Base-by-base conservation (phyloP, 495 filamentous ascomycete genomes). In the Aspergillus incahuasiensis region DNA sequence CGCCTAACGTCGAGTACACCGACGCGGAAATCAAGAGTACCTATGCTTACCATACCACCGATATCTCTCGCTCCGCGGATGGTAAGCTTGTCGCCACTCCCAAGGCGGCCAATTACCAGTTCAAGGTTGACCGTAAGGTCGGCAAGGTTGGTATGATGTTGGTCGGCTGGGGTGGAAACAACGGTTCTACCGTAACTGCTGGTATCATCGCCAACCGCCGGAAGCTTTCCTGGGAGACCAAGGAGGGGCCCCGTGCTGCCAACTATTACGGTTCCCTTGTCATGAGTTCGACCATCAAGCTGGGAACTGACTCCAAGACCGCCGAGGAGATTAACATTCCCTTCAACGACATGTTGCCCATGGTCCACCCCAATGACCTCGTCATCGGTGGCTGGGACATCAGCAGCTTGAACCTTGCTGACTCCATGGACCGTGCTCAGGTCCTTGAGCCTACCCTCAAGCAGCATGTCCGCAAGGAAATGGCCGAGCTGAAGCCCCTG, bases 241-340 rank as follows among this genome's bases (percentile, higher is more conserved):
- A 90, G 66, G 88, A 96, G 74, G 94, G 92, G 40, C 75, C 79
- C 56, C 90, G 82, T 57, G 74, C 79, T 46, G 87, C 94, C 74
- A 97, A 98, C 75, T 98, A 98, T 81, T 98, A 96, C 71, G 94
- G 94, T 59, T 98, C 94, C 16, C 83, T 97, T 58, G 82, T 97
- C 70, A 97, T 97, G 95, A 79, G 85, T 59, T 97, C 94, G 12
- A 98, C 94, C 54, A 83, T 97, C 76, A 98, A 97, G 82, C 84
- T 98, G 52, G 94, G 94, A 40, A 89, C 85, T 20, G 89, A 97
- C 63, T 79, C 86, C 53, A 84, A 87, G 73, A 91, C 92, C 43
- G 83, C 81, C 62, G 82, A 90, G 74, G 94, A 98, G 64, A 83
- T 98, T 76, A 96, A 97, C 75, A 87, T 98, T 63, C 94, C 94